Percentiles rank a stretch among this genome's conserved stretches.
Evolutionary conservation across 2,329 filamentous ascomycete genomes (phyloP).

Genomic region (Pseudocercospora vitis): DNA sequence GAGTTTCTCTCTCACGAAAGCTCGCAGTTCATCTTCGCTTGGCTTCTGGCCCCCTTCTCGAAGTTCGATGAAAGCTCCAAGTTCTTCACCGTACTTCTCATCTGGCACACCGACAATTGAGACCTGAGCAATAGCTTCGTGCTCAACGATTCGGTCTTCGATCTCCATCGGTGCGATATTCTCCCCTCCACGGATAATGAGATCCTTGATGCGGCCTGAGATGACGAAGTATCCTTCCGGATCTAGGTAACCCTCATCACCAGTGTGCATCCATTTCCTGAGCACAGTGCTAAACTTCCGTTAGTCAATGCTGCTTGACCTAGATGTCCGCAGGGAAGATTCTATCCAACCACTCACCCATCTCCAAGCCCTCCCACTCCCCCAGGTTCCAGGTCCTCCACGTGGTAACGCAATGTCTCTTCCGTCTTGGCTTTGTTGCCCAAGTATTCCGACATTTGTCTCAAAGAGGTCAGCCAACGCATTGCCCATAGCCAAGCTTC

Average conservation of each 20-base stretch:
- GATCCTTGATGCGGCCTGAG: conserved; percentile 87
- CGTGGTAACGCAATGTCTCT: conserved; percentile 56
- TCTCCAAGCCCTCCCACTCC: conserved; percentile 29
- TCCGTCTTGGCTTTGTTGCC: conserved; percentile 72
- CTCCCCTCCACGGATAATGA: conserved; percentile 92
- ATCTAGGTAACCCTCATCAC: conserved; percentile 88
- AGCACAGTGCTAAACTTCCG: conserved; percentile 32
- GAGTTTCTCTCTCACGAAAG: conserved; percentile 27
- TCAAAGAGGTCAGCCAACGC: not conserved
- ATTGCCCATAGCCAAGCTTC: not conserved
- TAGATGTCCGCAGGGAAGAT: conserved; percentile 67
- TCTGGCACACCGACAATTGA: conserved; percentile 84
- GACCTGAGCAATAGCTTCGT: conserved; percentile 69
- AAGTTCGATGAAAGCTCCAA: conserved; percentile 71
- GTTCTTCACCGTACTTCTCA: conserved; percentile 78
- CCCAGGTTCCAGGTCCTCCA: conserved; percentile 30
- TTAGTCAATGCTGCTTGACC: conserved; percentile 35
- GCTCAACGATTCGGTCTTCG: conserved; percentile 79
- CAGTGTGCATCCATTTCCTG: conserved; percentile 77
- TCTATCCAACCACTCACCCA: conserved; percentile 19
- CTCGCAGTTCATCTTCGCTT: conserved; percentile 26
- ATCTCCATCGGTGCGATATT: conserved; percentile 95
- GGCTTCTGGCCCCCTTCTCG: conserved; percentile 26
- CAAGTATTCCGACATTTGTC: conserved; percentile 62
- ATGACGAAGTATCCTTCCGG: conserved; percentile 80